Evolutionary conservation across 495 filamentous ascomycete genomes (phyloP).

Genomic region (Neohortaea acidophila): DNA sequence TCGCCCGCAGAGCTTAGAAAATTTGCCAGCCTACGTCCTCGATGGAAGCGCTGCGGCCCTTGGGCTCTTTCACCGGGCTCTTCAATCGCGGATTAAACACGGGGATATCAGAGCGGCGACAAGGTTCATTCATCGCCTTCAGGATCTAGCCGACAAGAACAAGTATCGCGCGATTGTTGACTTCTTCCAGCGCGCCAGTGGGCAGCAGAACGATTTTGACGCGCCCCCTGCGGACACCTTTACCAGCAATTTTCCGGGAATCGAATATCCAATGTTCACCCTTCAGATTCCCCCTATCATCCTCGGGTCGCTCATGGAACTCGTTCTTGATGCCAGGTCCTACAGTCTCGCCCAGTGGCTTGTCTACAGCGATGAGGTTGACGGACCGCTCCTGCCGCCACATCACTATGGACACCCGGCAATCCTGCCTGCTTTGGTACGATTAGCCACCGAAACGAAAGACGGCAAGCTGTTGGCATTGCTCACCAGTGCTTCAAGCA

Average conservation of each 20-base stretch:
- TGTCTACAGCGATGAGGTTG: slow-evolving; percentile 38
- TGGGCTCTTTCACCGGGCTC: slow-evolving; percentile 22
- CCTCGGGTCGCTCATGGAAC: slow-evolving; percentile 38
- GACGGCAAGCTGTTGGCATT: slow-evolving; percentile 33
- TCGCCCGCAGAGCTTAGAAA: slow-evolving; percentile 9
- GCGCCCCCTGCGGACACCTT: slow-evolving; percentile 12
- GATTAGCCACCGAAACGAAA: slow-evolving; percentile 39
- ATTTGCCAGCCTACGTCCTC: slow-evolving; percentile 22
- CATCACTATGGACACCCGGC: slow-evolving; percentile 33
- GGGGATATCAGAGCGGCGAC: slow-evolving; percentile 21
- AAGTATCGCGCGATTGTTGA: slow-evolving; percentile 20
- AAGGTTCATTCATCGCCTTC: slow-evolving; percentile 18
- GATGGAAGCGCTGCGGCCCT: slow-evolving; percentile 23
- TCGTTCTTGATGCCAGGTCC: slow-evolving; percentile 33
- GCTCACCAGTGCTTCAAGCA: slow-evolving; percentile 23
- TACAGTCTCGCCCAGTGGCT: slow-evolving; percentile 41
- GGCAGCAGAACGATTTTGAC: slow-evolving; percentile 4
- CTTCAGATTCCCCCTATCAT: slow-evolving; percentile 35
- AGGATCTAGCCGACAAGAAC: slow-evolving; percentile 24
- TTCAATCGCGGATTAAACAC: slow-evolving; percentile 18
- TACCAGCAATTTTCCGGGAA: slow-evolving; percentile 9
- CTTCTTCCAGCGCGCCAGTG: slow-evolving; percentile 21
- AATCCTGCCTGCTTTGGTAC: slow-evolving; percentile 41
- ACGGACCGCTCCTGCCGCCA: slow-evolving; percentile 40
- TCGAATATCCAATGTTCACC: slow-evolving; percentile 23